Conservation (phyloP, 139 green algal species). For the Tetratostichococcus sp. region DNA sequence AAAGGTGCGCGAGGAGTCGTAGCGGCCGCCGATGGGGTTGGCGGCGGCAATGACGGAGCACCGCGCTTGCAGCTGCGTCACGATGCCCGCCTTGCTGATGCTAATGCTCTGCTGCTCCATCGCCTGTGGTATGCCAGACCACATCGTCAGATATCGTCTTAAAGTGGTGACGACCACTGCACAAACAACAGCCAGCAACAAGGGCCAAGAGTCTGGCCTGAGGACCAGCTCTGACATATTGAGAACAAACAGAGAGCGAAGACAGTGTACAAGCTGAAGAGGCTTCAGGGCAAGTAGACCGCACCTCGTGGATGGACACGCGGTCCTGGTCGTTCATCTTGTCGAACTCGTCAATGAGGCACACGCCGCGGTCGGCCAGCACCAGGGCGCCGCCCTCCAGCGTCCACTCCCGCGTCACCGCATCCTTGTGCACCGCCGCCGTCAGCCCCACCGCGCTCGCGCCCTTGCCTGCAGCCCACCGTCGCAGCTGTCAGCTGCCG, state of each 20-base stretch:
- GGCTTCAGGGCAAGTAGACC: no score
- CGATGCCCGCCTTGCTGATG: slow-evolving; percentile 98
- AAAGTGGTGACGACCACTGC: no score
- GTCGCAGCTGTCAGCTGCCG: no score
- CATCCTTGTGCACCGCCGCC: slow-evolving; percentile 90
- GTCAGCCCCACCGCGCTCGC: slow-evolving; percentile 95
- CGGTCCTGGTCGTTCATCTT: slow-evolving; percentile 99
- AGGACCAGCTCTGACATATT: no score
- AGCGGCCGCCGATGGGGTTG: slow-evolving; percentile 94
- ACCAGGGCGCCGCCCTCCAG: slow-evolving; percentile 97
- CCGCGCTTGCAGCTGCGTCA: slow-evolving; percentile 76
- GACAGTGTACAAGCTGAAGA: no score
- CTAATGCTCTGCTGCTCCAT: slow-evolving; percentile 99
- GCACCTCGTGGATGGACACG: slow-evolving; percentile 64
- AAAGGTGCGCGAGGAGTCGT: slow-evolving; percentile 87
- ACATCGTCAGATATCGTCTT: no score
- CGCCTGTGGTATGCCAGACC: slow-evolving; percentile 56
- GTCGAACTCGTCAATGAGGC: slow-evolving; percentile 99
- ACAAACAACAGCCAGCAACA: no score
- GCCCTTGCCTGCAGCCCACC: slow-evolving; percentile 95
- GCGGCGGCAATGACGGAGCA: slow-evolving; percentile 95
- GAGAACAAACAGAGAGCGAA: no score
- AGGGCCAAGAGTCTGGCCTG: no score
- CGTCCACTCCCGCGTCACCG: slow-evolving; percentile 93
- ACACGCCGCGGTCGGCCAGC: slow-evolving; percentile 92